These are phyloP conservation scores for Lasiosphaeriaceae sp. DNA, from an alignment of 495 filamentous ascomycete genomes.

Conservation along the genomic window DNA sequence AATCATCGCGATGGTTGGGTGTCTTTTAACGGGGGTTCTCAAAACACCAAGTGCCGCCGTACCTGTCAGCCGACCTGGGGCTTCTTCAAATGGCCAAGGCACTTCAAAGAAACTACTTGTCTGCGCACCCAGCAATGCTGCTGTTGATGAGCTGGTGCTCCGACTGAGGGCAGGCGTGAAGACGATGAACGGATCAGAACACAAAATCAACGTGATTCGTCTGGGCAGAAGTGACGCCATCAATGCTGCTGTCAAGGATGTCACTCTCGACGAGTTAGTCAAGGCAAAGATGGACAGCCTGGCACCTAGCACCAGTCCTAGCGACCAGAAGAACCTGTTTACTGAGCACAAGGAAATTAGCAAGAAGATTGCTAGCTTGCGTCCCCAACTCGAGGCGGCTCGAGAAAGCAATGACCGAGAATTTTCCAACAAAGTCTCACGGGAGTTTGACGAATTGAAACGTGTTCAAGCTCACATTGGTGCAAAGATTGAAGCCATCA, in stretches of 20 bases:
- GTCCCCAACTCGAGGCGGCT: conserved; percentile 66
- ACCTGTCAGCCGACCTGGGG: conserved; percentile 47
- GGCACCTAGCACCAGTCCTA: conserved; percentile 46
- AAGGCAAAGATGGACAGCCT: conserved; percentile 60
- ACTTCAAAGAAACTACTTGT: conserved; percentile 79
- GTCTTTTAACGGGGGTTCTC: conserved; percentile 65
- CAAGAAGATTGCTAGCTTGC: conserved; percentile 60
- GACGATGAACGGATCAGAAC: conserved; percentile 63
- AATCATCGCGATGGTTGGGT: conserved; percentile 92
- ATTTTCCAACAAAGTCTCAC: conserved; percentile 56
- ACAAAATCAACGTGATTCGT: conserved; percentile 78
- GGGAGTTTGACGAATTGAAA: conserved; percentile 74
- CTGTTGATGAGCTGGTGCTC: conserved; percentile 93
- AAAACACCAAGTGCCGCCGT: conserved; percentile 40
- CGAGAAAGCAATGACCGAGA: conserved; percentile 57
- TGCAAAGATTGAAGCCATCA: conserved; percentile 74
- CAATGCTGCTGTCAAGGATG: conserved; percentile 82
- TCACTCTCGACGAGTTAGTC: conserved; percentile 90
- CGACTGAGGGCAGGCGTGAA: conserved; percentile 87
- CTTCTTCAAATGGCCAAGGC: conserved; percentile 24
- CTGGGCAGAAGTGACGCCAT: conserved; percentile 93
- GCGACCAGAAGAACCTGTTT: conserved; percentile 72
- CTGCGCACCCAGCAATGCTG: conserved; percentile 95
- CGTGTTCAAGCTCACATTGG: conserved; percentile 69
- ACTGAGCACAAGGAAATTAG: conserved; percentile 77